A percentile compares a stretch with the other conserved stretches of the same genome.
These are phyloP conservation scores for Calonectria leucothoes DNA, from an alignment of 2,329 filamentous ascomycete genomes.

Conservation along the genomic window DNA sequence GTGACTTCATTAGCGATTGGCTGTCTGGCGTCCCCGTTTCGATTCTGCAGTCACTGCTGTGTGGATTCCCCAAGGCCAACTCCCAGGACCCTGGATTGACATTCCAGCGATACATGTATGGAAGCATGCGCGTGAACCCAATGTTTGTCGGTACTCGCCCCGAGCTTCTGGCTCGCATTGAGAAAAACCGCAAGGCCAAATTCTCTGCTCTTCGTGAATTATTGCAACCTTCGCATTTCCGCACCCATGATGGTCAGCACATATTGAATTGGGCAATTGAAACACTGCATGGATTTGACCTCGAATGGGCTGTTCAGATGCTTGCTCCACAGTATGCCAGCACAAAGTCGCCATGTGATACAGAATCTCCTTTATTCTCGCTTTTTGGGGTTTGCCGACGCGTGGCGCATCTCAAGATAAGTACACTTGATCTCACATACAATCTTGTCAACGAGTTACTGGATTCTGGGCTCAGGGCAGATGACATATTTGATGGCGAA, in stretches of 20 bases:
- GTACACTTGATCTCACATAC: not conserved
- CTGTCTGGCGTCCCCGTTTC: not conserved
- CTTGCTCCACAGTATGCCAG: not conserved
- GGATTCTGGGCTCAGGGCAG: not conserved
- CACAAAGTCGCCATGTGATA: not conserved
- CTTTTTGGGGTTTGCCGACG: not conserved
- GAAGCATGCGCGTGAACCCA: not conserved
- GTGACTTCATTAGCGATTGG: not conserved
- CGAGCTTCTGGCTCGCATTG: not conserved
- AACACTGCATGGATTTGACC: not conserved
- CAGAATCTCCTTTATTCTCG: not conserved
- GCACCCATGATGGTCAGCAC: not conserved
- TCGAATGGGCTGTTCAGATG: not conserved
- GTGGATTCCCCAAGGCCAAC: not conserved
- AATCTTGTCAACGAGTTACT: not conserved
- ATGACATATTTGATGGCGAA: not conserved
- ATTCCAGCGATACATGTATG: not conserved
- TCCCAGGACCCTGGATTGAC: not conserved
- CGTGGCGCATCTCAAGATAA: not conserved
- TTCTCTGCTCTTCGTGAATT: not conserved
- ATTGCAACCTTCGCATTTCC: not conserved
- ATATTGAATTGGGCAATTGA: conserved; percentile 4
- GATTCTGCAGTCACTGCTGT: not conserved
- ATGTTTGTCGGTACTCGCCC: not conserved
- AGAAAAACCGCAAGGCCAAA: not conserved